Evolutionary conservation across 148 eudicot species (phyloP).

Genomic region (Salicornia ramosissima): DNA sequence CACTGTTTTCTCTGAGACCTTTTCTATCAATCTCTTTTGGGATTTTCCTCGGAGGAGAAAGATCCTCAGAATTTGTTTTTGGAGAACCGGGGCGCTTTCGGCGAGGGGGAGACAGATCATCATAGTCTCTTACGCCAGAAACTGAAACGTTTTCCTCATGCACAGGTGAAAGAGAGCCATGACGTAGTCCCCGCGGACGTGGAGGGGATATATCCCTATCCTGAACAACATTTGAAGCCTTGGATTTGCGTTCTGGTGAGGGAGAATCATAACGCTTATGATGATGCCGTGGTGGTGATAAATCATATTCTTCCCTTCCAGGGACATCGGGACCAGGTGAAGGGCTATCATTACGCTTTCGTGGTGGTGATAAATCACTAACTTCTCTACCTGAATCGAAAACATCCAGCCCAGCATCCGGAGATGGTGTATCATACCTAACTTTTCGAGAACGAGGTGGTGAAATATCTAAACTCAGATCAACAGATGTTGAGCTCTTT

Average conservation of each 20-base stretch:
- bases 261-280: slow-evolving; percentile 31
- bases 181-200: slow-evolving; percentile 20
- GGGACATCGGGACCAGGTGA: slow-evolving; percentile 19
- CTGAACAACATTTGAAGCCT: slow-evolving; percentile 14
- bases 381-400: slow-evolving; percentile 30
- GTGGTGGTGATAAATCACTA: slow-evolving; percentile 48
- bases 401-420: no score
- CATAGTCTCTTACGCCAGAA: slow-evolving; percentile 12
- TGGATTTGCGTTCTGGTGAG: slow-evolving; percentile 27
- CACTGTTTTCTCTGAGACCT: slow-evolving; percentile 17
- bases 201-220: slow-evolving; percentile 43
- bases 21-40: slow-evolving; percentile 4
- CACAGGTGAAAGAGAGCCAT: slow-evolving; percentile 11
- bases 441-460: slow-evolving; percentile 47
- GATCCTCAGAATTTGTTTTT: slow-evolving; percentile 25
- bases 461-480: slow-evolving; percentile 41
- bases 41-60: slow-evolving; percentile 34
- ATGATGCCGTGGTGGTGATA: slow-evolving; percentile 44
- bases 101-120: slow-evolving; percentile 52
- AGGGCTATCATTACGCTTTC: slow-evolving; percentile 31
- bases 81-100: slow-evolving; percentile 29
- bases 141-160: slow-evolving; percentile 13
- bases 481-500: slow-evolving; percentile 14
- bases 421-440: slow-evolving; percentile 49
- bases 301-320: slow-evolving; percentile 13